Base-by-base conservation (phyloP, 192 early-diverging fungal genomes). In the Coemansia sp. region DNA sequence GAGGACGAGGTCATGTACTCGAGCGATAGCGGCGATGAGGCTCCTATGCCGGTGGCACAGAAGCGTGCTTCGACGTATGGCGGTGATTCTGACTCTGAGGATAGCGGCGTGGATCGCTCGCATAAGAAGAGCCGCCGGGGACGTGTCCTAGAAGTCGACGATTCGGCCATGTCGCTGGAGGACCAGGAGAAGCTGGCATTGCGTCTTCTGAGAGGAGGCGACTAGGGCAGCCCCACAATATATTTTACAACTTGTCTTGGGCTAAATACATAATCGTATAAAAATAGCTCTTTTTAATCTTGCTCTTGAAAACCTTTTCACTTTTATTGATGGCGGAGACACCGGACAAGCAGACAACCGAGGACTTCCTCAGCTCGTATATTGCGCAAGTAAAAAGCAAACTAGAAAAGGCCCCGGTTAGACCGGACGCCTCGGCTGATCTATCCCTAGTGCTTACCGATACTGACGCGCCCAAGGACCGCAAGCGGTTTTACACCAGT, bases 131-230 rank as follows among this genome's bases (percentile, higher is more conserved):
- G 43, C 50, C 64, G 56, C 37, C 59, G 46, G 3, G 65, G 60
- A 31, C 68, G 69, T 21, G 69, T 74, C 24, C 46, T 83, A 36
- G 76, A 77, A 60, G 69, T 78, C 45, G 75, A 74, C 40, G 57
- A 78, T 58, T 34, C 71, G 4, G 60, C 67, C 28, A 74, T 75
- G 81, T 65, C 76, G 33, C 70, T 83, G 42, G 68, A 75, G 38
- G 76, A 79, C 65, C 73, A 83, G 59, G 82, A 83, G 65, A 73
- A 59, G 38, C 73, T 83, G 39, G 82, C 82, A 1, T 59, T 83
- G 66, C 76, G 70, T 36, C 76, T 83, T 16, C 65, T 83, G 24
- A 63, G 67, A 48, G 66, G 64, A 33, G 58, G 43, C 59, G 71
- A 65, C 37, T 67, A 33, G 23, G 31, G 31, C 31, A 31, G 31